Conservation (phyloP, 257 asterid species). For the Jacaranda copaia region DNA sequence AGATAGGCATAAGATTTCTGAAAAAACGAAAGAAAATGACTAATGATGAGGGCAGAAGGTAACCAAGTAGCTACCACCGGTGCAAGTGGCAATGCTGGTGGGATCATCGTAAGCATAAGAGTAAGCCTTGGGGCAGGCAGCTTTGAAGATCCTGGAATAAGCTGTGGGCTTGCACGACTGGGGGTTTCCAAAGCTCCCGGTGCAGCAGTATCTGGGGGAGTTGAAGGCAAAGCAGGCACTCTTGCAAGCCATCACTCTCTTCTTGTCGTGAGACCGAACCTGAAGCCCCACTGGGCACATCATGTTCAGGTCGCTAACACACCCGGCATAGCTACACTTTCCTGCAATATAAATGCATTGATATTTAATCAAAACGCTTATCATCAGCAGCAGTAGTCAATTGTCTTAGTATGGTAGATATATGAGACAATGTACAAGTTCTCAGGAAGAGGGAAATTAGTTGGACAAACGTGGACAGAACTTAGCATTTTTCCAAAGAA, state of each 20-base stretch:
- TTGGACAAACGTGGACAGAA: too few species aligned
- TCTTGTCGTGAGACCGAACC: constrained; percentile 79
- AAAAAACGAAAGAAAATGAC: not conserved
- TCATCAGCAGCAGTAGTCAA: not conserved
- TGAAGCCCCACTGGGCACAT: constrained; percentile 99
- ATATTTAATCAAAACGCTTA: too few species aligned
- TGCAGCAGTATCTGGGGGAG: constrained; percentile 92
- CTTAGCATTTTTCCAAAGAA: too few species aligned
- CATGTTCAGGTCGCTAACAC: constrained; percentile 83
- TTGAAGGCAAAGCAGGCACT: constrained; percentile 94
- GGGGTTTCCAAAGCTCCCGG: constrained; percentile 83
- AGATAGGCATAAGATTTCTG: not conserved
- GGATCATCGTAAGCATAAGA: constrained; percentile 99
- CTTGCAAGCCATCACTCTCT: constrained; percentile 83
- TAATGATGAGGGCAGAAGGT: constrained; percentile 90
- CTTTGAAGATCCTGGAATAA: constrained; percentile 83
- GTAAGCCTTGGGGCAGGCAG: constrained; percentile 94
- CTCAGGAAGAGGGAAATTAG: too few species aligned
- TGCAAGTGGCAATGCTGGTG: constrained; percentile 93
- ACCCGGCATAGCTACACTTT: constrained; percentile 86
- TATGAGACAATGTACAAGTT: too few species aligned
- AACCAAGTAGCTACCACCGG: constrained; percentile 73
- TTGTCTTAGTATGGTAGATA: too few species aligned
- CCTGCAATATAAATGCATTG: constrained; percentile 47
- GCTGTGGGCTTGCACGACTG: constrained; percentile 95